Conservation (phyloP, 1,284 basidiomycete species). For the Pyrrhoderma lamaoense region DNA sequence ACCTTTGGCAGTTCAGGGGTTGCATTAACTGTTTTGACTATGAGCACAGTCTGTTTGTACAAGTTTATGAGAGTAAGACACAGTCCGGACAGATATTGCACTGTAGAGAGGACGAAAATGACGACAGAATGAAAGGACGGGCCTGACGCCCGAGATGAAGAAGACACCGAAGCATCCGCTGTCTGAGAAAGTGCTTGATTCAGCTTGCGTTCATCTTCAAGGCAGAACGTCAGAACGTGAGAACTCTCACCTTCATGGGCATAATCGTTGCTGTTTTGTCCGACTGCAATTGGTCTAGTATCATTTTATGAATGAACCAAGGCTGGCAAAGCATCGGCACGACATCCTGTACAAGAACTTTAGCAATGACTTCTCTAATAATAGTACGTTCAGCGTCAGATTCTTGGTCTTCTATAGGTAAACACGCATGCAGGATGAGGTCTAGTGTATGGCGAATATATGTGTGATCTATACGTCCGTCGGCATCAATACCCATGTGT, state of each 20-base stretch:
- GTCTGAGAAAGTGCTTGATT: conserved; percentile 21
- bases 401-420: conserved; percentile 63
- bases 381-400: conserved; percentile 68
- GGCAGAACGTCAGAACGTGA: background rate
- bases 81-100: conserved; percentile 62
- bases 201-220: background rate
- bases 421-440: conserved; percentile 54
- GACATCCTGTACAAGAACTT: conserved; percentile 58
- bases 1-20: conserved; percentile 26
- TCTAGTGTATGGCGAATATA: conserved; percentile 75
- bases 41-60: conserved; percentile 56
- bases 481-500: conserved; percentile 64
- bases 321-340: conserved; percentile 67
- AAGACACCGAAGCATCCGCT: conserved; percentile 20
- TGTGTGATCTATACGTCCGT: conserved; percentile 58
- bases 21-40: conserved; percentile 60
- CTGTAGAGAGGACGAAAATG: conserved; percentile 60
- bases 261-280: conserved; percentile 23
- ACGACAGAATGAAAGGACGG: conserved; percentile 53
- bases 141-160: conserved; percentile 21
- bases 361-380: conserved; percentile 69
- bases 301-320: conserved; percentile 69
- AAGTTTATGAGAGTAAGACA: conserved; percentile 59
- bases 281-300: conserved; percentile 55
- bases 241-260: background rate